Percentiles rank a stretch among this genome's conserved stretches.
Conservation (phyloP, 805 yeast species). For the Myxozyma udenii region DNA sequence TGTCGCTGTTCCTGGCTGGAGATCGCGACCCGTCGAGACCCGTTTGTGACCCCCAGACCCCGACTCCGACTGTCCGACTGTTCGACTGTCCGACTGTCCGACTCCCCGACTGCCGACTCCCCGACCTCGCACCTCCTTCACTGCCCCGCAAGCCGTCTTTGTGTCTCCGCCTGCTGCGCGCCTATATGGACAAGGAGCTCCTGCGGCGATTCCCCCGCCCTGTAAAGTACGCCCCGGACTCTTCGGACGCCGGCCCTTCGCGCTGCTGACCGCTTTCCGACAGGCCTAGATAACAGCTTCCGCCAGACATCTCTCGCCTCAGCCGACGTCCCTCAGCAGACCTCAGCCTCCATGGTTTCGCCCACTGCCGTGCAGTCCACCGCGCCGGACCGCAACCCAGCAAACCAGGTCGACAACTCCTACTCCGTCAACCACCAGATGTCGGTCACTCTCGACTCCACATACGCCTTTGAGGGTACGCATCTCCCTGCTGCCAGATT, state of each 20-base stretch:
- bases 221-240: constrained; percentile 31
- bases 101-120: no score
- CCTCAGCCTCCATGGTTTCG: constrained; percentile 12
- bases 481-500: neutral
- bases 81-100: no score
- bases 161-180: constrained; percentile 2
- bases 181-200: constrained; percentile 40
- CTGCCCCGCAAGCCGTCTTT: no score
- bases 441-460: constrained; percentile 75
- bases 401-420: constrained; percentile 10
- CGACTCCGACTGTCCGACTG: no score
- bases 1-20: no score
- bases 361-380: constrained; percentile 2
- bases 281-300: constrained; percentile 5
- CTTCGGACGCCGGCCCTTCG: neutral
- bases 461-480: constrained; percentile 80
- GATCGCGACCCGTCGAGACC: no score
- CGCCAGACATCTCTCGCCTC: neutral
- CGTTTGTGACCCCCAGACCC: no score
- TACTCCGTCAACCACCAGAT: constrained; percentile 71
- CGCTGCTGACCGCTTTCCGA: neutral
- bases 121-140: no score
- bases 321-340: neutral
- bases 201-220: constrained; percentile 40
- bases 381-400: constrained; percentile 10